These are phyloP conservation scores for Lentinula raphanica DNA, from an alignment of 768 basidiomycete genomes.

Conservation along the genomic window DNA sequence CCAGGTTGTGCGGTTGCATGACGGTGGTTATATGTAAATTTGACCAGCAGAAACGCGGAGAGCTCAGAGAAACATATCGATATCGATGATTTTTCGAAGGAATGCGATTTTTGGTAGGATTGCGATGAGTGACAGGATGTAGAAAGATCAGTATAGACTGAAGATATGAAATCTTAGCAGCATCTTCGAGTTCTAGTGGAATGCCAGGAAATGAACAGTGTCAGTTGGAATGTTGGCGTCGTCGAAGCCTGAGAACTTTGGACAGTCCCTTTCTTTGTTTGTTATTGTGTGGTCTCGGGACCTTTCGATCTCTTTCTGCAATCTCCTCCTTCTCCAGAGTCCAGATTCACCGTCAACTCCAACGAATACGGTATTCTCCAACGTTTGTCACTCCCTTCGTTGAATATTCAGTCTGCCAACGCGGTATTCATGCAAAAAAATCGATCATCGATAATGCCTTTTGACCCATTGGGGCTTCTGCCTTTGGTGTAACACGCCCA, in stretches of 20 bases:
- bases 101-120: not conserved
- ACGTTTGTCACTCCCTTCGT: too few relatives aligned
- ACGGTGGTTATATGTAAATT: too few relatives aligned
- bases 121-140: not conserved
- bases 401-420: not conserved
- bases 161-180: not conserved
- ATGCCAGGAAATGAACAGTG: not conserved
- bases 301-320: not conserved
- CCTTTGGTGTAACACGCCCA: too few relatives aligned
- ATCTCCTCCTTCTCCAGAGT: too few relatives aligned
- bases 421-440: not conserved
- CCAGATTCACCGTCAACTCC: too few relatives aligned
- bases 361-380: not conserved
- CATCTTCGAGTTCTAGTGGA: not conserved
- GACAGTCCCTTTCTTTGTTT: not conserved
- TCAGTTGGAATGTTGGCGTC: not conserved
- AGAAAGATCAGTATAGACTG: not conserved
- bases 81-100: not conserved
- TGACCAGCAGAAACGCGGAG: too few relatives aligned
- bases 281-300: not conserved
- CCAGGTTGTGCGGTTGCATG: too few relatives aligned
- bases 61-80: not conserved
- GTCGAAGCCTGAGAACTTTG: not conserved
- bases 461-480: too few relatives aligned
- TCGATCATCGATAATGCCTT: not conserved